Base-by-base conservation (phyloP, 108 stramenopile species). In the Cyclostephanos tholiformis region DNA sequence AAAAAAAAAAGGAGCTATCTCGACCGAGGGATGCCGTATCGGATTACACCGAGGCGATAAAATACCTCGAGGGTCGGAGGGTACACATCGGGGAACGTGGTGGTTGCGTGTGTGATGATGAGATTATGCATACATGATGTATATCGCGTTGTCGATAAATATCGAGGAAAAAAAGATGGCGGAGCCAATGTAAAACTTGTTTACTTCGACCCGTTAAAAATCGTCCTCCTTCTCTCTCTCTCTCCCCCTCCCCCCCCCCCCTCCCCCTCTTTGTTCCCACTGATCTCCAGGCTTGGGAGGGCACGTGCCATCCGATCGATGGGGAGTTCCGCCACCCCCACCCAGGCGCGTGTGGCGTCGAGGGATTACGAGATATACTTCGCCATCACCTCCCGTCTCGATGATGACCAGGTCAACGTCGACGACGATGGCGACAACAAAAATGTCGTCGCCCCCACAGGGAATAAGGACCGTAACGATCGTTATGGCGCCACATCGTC, bases 51-150 rank as follows among this genome's bases (percentile, higher is more conserved):
- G 71, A 72, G 39, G 77, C 91, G 19, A 84, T 90, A 32, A 43
- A 72, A 39, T 85, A 87, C 32, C 51, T 91, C n/a, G 66, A 79
- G 48, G 85, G 85, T n/a, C 83, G 83, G 1, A 71, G 67, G 52
- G 91, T 88, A 4, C 88, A 92, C 73, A 86, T 86, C 12, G 75
- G 68, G 13, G 91, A 92, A 79, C n/a, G n/a, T n/a, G n/a, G n/a
- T n/a, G n/a, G n/a, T 46, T 84, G 19, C 89, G 87, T 23, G 84
- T 84, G 6, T 65, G 87, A 27, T 67, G 85, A 76, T 87, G 65
- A 79, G 77, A 77, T 16, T 64, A 43, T 2, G 60, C 25, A 27
- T 61, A 36, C 36, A 36, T 6, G 6, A 36, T 6, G 36, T 36
- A 36, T 46, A 22, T 46, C 22, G 1, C 16, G 16, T 46, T 10